Conservation (phyloP, 352 stramenopile species). For the Phytopythium chamaehyphon region DNA sequence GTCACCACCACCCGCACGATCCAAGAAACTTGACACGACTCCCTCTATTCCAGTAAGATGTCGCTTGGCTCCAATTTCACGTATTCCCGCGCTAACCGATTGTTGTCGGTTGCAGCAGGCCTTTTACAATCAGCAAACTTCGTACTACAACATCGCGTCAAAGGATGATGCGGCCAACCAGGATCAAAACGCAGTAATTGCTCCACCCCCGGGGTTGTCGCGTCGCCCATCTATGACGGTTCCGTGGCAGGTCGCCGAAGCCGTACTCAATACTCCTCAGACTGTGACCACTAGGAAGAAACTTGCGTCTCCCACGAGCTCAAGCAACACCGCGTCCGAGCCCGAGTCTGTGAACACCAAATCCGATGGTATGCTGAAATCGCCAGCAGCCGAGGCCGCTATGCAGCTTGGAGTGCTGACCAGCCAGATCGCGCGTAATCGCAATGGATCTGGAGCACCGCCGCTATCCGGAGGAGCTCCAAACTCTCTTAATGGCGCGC, state of each 20-base stretch:
- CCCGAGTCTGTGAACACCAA: constrained; percentile 37
- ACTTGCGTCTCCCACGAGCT: constrained; percentile 31
- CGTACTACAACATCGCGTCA: constrained; percentile 65
- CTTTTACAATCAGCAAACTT: constrained; percentile 73
- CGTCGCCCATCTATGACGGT: constrained; percentile 82
- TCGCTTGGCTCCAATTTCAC: too few species aligned
- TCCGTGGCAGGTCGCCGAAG: constrained; percentile 80
- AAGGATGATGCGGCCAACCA: constrained; percentile 42
- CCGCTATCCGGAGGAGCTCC: constrained; percentile 14
- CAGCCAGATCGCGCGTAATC: constrained; percentile 38
- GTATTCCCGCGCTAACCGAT: too few species aligned
- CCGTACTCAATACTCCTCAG: constrained; percentile 78
- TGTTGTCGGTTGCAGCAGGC: constrained; percentile 17
- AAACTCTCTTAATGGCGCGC: constrained; percentile 21
- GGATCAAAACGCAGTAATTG: constrained; percentile 66
- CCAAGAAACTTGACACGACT: constrained; percentile 62
- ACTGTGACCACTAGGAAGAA: constrained; percentile 65
- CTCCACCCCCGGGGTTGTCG: constrained; percentile 64
- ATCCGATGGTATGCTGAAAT: constrained; percentile 33
- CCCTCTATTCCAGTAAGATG: constrained; percentile 16
- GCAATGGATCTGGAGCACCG: constrained; percentile 22
- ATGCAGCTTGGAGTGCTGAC: constrained; percentile 57
- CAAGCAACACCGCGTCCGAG: constrained; percentile 20
- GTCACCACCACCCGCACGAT: constrained; percentile 64
- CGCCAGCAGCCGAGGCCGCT: constrained; percentile 57